Base-by-base conservation (phyloP, 2,329 filamentous ascomycete species). In the Pseudomassariella vexata region DNA sequence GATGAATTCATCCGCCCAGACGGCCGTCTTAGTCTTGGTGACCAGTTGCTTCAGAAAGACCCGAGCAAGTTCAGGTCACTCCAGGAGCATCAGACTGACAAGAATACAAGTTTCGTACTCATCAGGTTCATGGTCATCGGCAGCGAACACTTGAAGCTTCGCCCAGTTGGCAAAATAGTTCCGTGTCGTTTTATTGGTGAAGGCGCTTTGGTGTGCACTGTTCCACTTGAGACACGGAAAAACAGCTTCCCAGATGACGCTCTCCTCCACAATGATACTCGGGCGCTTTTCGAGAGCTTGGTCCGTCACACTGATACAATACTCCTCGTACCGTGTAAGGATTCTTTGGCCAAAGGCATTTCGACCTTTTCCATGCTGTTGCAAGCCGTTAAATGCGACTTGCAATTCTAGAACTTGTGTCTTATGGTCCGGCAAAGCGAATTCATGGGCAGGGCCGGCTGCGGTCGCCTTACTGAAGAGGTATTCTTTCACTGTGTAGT, bases 401-500 rank as follows among this genome's bases (percentile, higher is more conserved):
- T 30, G 29, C 15, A 46, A 19, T 17, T 45, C 38, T 19, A 41
- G 34, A 18, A 30, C 35, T 2, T 29, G 22, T 6, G 40, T 20
- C 10, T 28, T 20, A 2, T 36, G 9, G 5, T 44, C 21, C 3
- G 42, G 42, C 16, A 52, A 29, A 11, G 48, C 45, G 16, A 46
- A 52, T 23, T 43, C 40, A 3, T 38, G 37, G 4, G 48, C 49
- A 3, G 28, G 14, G 5, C 40, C 41, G 2, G 37, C 20, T 3
- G 34, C 35, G 15, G 41, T 45, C 1, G 34, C 9, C 3, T 29
- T 18, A n/a, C 30, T 37, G 25, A 45, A 49, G 5, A 52, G 38
- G 9, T 46, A 52, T 24, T 52, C 49, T 28, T 40, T 46, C 11
- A 52, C 49, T 10, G 48, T 52, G 14, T 49, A 52, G 28, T 52